Evolutionary conservation across 2,329 filamentous ascomycete species (phyloP), one percentile per base, ranked within the genome.

Genomic region (Cadophora sp.): DNA sequence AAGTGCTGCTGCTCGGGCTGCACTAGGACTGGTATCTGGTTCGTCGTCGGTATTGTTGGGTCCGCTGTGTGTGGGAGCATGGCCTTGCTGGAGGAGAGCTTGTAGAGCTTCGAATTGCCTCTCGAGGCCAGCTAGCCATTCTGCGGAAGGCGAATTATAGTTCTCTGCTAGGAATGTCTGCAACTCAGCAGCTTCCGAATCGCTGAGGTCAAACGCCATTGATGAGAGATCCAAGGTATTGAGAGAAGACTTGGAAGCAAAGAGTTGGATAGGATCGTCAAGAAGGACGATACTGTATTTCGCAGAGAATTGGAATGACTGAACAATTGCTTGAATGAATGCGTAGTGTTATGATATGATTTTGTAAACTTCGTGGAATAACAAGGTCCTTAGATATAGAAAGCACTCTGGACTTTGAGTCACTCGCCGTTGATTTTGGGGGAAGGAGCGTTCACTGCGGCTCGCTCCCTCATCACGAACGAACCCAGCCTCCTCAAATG

Each of bases 1-100:
- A 20, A 62, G 47, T 27, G 48, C 47, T 24, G 47, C 47, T 45
- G 60, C 60, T 55, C 60, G 48, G 11, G 60, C 48, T 53, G 60
- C 36, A 11, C 30, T 39, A 24, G 60, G 48, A 45, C 22, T 62
- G 11, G 36, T 53, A n/a, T 4, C 20, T 27, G 55, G 33, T 24
- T 53, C 48, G 30, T 51, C n/a, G 47, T 53, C n/a, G 22, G 39
- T 45, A 24, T 45, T 30, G 22, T 53, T 39, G 5, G 33, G 13
- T 36, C 22, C 30, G 14, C 11, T 22, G 8, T 16, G 16, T 24
- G 27, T 36, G 8, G 41, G 4, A 20, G 47, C 41, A 3, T 27
- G n/a, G n/a, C 59, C 47, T 45, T 39, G 48, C 20, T 62, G 48
- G 11, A 62, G 24, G 7, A 62, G 24, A 41, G 22, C 33, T 22